Percentiles rank a stretch among this genome's conserved stretches.
Evolutionary conservation across 1,284 basidiomycete species (phyloP).

Genomic region (Cutaneotrichosporon sp.): DNA sequence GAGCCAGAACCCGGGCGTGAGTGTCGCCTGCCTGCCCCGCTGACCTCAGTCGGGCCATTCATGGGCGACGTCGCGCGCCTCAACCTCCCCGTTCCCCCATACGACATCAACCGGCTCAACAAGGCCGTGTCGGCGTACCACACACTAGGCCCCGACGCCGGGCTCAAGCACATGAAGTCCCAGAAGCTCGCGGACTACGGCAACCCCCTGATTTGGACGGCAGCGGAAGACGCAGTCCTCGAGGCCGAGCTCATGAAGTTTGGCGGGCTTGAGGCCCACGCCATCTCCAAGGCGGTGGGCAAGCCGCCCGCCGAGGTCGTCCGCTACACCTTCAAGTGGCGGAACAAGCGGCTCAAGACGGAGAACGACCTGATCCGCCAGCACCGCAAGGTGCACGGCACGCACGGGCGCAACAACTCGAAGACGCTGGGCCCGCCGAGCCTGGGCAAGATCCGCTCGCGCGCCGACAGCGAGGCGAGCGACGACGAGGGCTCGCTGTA

Average conservation of each 20-base stretch:
- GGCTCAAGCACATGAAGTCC: conserved; percentile 32
- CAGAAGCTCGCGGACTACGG: conserved; percentile 37
- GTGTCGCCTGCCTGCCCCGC: conserved; percentile 1
- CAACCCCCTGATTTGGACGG: conserved; percentile 38
- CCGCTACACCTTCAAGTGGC: conserved; percentile 53
- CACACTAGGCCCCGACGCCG: conserved; percentile 32
- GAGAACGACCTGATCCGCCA: conserved; percentile 50
- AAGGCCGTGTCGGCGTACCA: conserved; percentile 33
- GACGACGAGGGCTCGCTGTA: conserved; percentile 58
- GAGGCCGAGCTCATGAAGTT: conserved; percentile 43
- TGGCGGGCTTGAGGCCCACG: conserved; percentile 50
- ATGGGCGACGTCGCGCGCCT: conserved; percentile 39
- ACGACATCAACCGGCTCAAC: conserved; percentile 44
- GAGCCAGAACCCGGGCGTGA: conserved; percentile 43
- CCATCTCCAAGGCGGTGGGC: conserved; percentile 40
- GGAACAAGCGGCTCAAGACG: conserved; percentile 48
- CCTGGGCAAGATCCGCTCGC: conserved; percentile 40
- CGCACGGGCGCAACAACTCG: conserved; percentile 41
- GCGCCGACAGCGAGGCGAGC: conserved; percentile 53
- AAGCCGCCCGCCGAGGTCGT: conserved; percentile 49
- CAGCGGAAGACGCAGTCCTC: conserved; percentile 30
- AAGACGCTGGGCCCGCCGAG: conserved; percentile 48
- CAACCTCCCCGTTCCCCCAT: conserved; percentile 40
- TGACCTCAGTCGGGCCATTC: conserved; percentile 32
- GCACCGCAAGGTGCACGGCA: conserved; percentile 40